These are phyloP conservation scores for Dianthus caryophyllus DNA, from an alignment of 148 eudicot species.

Conservation along the genomic window DNA sequence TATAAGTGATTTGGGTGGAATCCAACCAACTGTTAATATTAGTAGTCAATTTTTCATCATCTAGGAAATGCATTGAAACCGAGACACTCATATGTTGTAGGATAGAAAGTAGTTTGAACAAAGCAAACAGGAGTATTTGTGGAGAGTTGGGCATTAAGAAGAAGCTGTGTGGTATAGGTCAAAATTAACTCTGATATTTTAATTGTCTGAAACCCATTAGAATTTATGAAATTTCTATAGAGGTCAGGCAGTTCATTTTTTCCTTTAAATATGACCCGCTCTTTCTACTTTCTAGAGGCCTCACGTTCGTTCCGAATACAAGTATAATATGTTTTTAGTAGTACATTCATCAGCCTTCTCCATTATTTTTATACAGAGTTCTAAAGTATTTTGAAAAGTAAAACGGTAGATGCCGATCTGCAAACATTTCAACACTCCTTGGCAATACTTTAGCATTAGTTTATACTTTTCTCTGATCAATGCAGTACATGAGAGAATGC, in stretches of 20 bases:
- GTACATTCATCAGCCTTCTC: background rate
- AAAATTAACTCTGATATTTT: background rate
- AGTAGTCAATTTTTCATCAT: background rate
- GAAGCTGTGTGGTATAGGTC: too few relatives aligned
- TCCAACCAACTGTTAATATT: background rate
- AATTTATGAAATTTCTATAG: background rate
- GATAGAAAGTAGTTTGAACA: background rate
- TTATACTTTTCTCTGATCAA: background rate
- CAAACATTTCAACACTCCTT: too few relatives aligned
- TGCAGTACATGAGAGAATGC: conserved; percentile 99
- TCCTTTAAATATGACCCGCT: background rate
- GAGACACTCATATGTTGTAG: background rate
- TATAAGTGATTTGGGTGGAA: too few relatives aligned
- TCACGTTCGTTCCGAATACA: background rate
- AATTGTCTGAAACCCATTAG: background rate
- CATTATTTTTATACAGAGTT: background rate
- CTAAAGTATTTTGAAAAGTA: background rate
- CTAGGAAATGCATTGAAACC: background rate
- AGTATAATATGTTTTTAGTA: background rate
- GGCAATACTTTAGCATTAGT: background rate
- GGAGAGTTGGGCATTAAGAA: too few relatives aligned
- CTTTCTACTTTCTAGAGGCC: background rate
- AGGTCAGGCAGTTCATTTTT: background rate
- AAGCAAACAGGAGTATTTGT: background rate
- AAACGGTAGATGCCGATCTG: background rate